phyloP scores from a whole-genome alignment of 2,329 filamentous ascomycete genomes.

The Arthroderma sp. region DNA sequence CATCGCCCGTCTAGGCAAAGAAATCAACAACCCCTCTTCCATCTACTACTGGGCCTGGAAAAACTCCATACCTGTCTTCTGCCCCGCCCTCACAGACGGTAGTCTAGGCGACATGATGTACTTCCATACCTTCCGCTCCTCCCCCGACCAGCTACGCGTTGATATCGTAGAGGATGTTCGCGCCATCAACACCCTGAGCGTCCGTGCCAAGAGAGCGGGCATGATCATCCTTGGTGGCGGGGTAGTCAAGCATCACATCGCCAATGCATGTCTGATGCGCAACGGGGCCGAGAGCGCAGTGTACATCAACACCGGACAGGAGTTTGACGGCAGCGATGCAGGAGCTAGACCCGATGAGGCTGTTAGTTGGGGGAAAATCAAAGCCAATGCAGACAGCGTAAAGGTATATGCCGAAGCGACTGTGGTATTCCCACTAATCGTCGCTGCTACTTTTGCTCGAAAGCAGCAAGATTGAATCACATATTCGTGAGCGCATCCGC shows the following conservation, averaged over 20 bases:
- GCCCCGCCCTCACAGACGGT: conserved; percentile 87
- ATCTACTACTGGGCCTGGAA: conserved; percentile 98
- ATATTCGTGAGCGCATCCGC: too few species aligned
- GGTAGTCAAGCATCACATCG: conserved; percentile 96
- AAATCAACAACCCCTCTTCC: conserved; percentile 83
- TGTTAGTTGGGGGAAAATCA: conserved; percentile 98
- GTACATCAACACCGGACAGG: conserved; percentile 93
- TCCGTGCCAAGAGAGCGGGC: conserved; percentile 73
- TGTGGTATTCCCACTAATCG: conserved; percentile 54
- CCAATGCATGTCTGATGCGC: conserved; percentile 93
- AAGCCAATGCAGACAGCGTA: conserved; percentile 70
- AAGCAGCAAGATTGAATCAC: conserved; percentile 8
- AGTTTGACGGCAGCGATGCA: conserved; percentile 95
- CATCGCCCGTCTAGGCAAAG: conserved; percentile 76
- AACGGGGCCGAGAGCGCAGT: conserved; percentile 95
- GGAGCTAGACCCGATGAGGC: conserved; percentile 92
- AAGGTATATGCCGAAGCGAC: conserved; percentile 71
- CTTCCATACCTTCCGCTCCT: conserved; percentile 90
- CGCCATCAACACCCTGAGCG: conserved; percentile 80
- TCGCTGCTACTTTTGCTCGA: conserved; percentile 54
- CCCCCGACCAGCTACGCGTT: conserved; percentile 66
- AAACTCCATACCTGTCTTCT: conserved; percentile 95
- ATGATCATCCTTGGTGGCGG: conserved; percentile 95
- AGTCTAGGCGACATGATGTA: conserved; percentile 97
- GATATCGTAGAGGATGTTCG: conserved; percentile 93